Evolutionary conservation across 306 rosid species (phyloP).

Genomic region (Canavalia ensiformis): DNA sequence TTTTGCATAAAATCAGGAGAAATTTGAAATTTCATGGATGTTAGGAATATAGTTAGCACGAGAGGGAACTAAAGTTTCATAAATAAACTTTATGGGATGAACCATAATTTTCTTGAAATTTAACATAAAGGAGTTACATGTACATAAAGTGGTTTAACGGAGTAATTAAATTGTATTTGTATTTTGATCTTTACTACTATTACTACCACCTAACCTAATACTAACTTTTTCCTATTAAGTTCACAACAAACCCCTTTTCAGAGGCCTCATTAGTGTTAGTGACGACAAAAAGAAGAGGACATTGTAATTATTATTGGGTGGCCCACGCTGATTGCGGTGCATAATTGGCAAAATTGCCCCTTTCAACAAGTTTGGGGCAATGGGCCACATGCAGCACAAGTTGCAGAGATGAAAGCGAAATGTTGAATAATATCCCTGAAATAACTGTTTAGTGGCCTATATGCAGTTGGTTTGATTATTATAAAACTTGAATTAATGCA

Average conservation of each 20-base stretch:
- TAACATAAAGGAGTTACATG: not conserved
- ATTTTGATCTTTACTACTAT: not conserved
- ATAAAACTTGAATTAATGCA: not conserved
- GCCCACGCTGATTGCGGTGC: slow-evolving; percentile 16
- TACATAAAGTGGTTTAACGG: not conserved
- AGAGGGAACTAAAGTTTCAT: not conserved
- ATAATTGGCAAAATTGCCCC: not conserved
- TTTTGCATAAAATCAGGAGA: not conserved
- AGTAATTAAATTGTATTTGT: not conserved
- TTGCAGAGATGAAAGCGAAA: slow-evolving; percentile 40
- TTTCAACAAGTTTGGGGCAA: slow-evolving; percentile 5
- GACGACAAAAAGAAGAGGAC: not conserved
- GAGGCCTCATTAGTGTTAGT: not conserved
- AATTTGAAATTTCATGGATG: not conserved
- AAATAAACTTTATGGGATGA: not conserved
- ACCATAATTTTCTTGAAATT: not conserved
- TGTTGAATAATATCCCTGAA: not conserved
- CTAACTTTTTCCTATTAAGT: not conserved
- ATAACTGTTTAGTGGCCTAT: not conserved
- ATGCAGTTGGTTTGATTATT: slow-evolving; percentile 15
- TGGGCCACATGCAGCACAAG: slow-evolving; percentile 41
- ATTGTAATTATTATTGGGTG: not conserved
- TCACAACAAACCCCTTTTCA: not conserved
- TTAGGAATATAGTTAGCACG: not conserved
- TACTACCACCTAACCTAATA: not conserved